These are phyloP conservation scores for Cystobasidiaceae sp. DNA, from an alignment of 1,284 basidiomycete species.

Conservation along the genomic window DNA sequence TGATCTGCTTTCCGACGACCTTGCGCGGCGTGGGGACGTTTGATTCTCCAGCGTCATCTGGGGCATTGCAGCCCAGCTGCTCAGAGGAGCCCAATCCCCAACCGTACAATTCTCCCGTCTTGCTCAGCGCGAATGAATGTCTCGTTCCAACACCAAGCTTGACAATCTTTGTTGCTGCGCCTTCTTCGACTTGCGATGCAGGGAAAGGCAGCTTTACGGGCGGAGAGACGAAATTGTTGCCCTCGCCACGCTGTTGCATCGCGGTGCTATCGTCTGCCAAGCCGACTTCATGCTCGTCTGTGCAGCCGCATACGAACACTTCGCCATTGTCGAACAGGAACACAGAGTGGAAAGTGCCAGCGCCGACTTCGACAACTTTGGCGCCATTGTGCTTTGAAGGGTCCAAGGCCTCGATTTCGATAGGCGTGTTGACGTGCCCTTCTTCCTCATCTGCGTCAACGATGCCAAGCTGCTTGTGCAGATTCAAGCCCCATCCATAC, in stretches of 20 bases:
- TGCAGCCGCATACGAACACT: constrained; percentile 75
- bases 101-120: constrained; percentile 33
- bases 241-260: constrained; percentile 51
- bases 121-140: constrained; percentile 15
- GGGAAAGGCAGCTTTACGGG: constrained; percentile 18
- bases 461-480: constrained; percentile 63
- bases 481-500: constrained; percentile 89
- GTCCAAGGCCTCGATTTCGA: constrained; percentile 61
- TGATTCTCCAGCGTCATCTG: constrained; percentile 38
- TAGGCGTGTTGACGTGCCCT: constrained; percentile 63
- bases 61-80: constrained; percentile 37
- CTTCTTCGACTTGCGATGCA: not conserved
- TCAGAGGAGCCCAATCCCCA: constrained; percentile 37
- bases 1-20: constrained; percentile 34
- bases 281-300: constrained; percentile 72
- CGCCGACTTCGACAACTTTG: constrained; percentile 55
- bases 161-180: constrained; percentile 12
- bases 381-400: constrained; percentile 64
- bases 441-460: constrained; percentile 51
- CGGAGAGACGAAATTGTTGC: constrained; percentile 31
- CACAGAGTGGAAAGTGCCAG: constrained; percentile 77
- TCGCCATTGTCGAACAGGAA: constrained; percentile 78
- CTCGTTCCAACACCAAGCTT: constrained; percentile 4
- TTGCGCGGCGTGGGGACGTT: constrained; percentile 36
- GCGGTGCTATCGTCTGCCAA: constrained; percentile 57